Percentiles rank a stretch among this genome's conserved stretches.
phyloP scores from a whole-genome alignment of 257 asterid genomes.

The Gentiana macrophylla region DNA sequence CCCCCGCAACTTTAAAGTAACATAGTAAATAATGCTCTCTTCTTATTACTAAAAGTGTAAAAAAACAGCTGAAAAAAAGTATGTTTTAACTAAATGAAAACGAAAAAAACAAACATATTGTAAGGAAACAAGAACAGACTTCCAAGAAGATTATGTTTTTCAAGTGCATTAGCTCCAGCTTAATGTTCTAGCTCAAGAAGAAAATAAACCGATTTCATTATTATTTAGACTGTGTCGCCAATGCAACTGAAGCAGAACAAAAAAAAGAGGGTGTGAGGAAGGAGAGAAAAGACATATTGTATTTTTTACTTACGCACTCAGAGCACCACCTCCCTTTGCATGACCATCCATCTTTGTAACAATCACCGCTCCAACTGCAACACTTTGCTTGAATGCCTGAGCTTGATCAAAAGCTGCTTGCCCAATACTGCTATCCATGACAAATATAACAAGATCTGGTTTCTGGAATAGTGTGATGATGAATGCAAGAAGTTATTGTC shows the following conservation, averaged over 20 bases:
- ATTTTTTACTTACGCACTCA: conserved; percentile 79
- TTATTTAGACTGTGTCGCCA: no score
- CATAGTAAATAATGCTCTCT: no score
- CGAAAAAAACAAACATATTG: neutral
- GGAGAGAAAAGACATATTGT: no score
- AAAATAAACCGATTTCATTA: no score
- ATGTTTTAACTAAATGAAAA: no score
- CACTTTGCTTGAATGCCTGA: conserved; percentile 96
- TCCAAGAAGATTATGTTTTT: no score
- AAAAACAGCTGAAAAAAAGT: no score
- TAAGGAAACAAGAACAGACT: neutral
- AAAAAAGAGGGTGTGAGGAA: no score
- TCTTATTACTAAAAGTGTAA: no score
- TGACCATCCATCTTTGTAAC: conserved; percentile 98
- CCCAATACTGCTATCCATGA: conserved; percentile 99
- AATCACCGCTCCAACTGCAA: conserved; percentile 97
- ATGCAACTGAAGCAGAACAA: no score
- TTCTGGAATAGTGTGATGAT: conserved; percentile 35
- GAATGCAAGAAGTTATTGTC: conserved; percentile 2
- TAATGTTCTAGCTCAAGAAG: no score
- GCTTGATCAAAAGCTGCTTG: conserved; percentile 99
- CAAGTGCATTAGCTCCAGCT: neutral
- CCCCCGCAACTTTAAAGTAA: no score
- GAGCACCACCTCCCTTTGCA: conserved; percentile 99
- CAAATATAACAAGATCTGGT: conserved; percentile 96